Evolutionary conservation across 805 yeast genomes (phyloP).

Genomic region (Ogataea siamensis): DNA sequence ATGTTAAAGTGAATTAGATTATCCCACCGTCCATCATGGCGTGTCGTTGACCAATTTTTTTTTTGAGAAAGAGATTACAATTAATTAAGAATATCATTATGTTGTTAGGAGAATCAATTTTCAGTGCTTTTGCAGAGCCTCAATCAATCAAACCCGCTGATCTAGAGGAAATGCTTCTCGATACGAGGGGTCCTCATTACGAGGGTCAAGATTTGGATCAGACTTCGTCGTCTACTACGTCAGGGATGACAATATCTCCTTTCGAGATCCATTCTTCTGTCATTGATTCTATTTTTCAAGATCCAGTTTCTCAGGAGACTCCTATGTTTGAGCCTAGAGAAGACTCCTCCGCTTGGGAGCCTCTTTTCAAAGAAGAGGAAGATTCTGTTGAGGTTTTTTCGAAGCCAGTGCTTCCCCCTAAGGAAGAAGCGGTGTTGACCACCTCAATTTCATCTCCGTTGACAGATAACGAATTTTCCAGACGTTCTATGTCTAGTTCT

Average conservation of each 20-base stretch:
- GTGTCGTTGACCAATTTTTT: constrained; percentile 15
- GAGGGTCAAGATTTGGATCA: constrained; percentile 1
- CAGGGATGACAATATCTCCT: constrained; percentile 40
- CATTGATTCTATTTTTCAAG: constrained; percentile 49
- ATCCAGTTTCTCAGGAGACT: constrained; percentile 35
- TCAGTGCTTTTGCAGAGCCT: constrained; percentile 25
- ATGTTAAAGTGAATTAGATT: constrained; percentile 25
- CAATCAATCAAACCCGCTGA: constrained; percentile 2
- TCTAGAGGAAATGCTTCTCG: constrained; percentile 2
- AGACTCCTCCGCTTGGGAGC: constrained; percentile 46
- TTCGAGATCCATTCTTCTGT: constrained; percentile 52
- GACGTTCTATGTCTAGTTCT: constrained; percentile 3
- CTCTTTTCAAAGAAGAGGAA: constrained; percentile 49
- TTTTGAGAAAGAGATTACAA: constrained; percentile 5
- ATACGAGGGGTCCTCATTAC: constrained; percentile 1
- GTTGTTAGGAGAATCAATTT: constrained; percentile 36
- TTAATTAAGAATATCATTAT: constrained; percentile 20
- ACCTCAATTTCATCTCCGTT: constrained; percentile 7
- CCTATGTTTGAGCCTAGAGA: constrained; percentile 63
- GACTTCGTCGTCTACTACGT: neutral
- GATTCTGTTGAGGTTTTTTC: constrained; percentile 10
- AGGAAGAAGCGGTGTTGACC: neutral
- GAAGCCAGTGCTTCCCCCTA: neutral
- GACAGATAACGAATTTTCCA: neutral
- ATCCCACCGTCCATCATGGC: constrained; percentile 28